Conservation (phyloP, 805 yeast genomes). For the Saccharomyces eubayanus region DNA sequence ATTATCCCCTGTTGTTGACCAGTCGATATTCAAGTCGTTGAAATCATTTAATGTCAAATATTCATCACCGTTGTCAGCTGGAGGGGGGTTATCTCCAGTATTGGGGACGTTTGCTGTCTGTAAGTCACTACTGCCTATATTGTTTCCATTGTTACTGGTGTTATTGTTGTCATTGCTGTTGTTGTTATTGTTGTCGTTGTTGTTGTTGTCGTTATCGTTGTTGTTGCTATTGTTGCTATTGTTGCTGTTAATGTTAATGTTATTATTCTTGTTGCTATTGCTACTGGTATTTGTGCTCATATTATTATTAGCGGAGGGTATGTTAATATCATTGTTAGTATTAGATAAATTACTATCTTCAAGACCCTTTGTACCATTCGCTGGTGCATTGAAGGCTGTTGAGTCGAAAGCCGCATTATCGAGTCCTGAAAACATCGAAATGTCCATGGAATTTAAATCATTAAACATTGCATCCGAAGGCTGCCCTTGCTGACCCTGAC, state of each 20-base stretch:
- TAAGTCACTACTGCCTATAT: constrained; percentile 2
- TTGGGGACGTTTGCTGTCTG: constrained; percentile 10
- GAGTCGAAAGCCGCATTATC: constrained; percentile 28
- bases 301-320: constrained; percentile 10
- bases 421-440: constrained; percentile 26
- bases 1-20: constrained; percentile 26
- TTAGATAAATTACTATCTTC: constrained; percentile 7
- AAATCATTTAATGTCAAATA: constrained; percentile 31
- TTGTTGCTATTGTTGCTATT: constrained; percentile 2
- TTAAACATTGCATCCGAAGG: constrained; percentile 9
- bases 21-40: constrained; percentile 30
- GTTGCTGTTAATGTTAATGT: constrained; percentile 4
- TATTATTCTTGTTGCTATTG: constrained; percentile 2
- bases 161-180: constrained; percentile 1
- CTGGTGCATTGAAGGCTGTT: constrained; percentile 8
- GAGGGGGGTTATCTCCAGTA: constrained; percentile 3
- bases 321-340: neutral
- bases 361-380: constrained; percentile 2
- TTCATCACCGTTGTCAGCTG: constrained; percentile 22
- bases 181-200: neutral
- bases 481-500: constrained; percentile 17
- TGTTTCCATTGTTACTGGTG: constrained; percentile 3
- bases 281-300: constrained; percentile 6
- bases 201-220: neutral
- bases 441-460: constrained; percentile 24